Evolutionary conservation across 1,284 basidiomycete species (phyloP), one percentile per base, ranked within the genome.

Genomic region (Ceratobasidium theobromae): DNA sequence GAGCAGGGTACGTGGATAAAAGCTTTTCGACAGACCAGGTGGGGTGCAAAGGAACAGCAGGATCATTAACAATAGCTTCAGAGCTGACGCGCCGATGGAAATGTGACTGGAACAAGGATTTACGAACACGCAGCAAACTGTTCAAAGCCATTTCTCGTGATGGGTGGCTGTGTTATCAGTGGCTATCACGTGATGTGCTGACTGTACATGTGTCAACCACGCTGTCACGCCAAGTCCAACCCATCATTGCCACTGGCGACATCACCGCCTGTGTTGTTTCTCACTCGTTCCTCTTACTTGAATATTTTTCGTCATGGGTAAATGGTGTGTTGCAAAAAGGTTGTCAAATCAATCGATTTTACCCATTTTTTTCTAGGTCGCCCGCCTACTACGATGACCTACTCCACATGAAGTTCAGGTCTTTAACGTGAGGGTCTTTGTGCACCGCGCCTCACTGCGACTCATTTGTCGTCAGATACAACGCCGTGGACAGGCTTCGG

Each of bases 21-120:
- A 92, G 80, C 53, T 85, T 77, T 72, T 85, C 81, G 52, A 92
- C 84, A 53, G 89, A 92, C 89, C 89, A 92, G 0, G 86, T 86
- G 23, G 89, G 84, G 53, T 76, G 74, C 0, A 79, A 67, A 12
- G 89, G 89, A 65, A 91, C 83, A 16, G 84, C 86, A 67, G 77
- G 81, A 11, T 78, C 74, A 70, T 89, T 88, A 1, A 32, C 23
- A 25, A n/a, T 35, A 3, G 16, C 14, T 32, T 80, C 79, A 27
- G 77, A 74, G 68, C 16, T 53, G n/a, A n/a, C n/a, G n/a, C n/a
- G n/a, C n/a, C n/a, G n/a, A n/a, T n/a, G n/a, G n/a, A n/a, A n/a
- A n/a, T n/a, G n/a, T n/a, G n/a, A n/a, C n/a, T n/a, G n/a, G n/a
- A n/a, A n/a, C n/a, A n/a, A n/a, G n/a, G n/a, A n/a, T n/a, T n/a